phyloP scores from a whole-genome alignment of 2,329 filamentous ascomycete genomes.

The Neofusicoccum laricinum region DNA sequence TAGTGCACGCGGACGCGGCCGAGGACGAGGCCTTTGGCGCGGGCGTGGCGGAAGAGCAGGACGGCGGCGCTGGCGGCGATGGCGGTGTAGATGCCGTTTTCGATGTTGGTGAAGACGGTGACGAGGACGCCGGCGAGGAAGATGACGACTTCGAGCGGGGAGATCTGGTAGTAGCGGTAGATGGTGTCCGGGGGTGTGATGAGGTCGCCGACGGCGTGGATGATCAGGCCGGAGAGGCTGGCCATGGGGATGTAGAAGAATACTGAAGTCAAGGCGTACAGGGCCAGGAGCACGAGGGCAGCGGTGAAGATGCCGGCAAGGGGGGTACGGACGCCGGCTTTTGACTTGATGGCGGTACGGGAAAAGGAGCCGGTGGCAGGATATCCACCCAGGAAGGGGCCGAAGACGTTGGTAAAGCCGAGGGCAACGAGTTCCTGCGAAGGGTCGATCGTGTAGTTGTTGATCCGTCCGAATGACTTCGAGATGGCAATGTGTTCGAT shows the following conservation, averaged over 20 bases:
- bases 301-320: constrained; percentile 85
- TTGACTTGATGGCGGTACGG: constrained; percentile 89
- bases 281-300: constrained; percentile 75
- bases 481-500: constrained; percentile 95
- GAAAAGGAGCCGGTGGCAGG: constrained; percentile 92
- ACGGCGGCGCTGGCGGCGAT: constrained; percentile 72
- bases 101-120: constrained; percentile 79
- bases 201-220: constrained; percentile 86
- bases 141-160: constrained; percentile 81
- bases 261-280: constrained; percentile 78
- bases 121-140: constrained; percentile 88
- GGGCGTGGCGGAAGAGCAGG: constrained; percentile 64
- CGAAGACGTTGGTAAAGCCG: constrained; percentile 80
- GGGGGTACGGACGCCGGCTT: constrained; percentile 85
- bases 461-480: constrained; percentile 88
- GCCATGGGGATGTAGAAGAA: constrained; percentile 90
- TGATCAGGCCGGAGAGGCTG: constrained; percentile 79
- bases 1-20: constrained; percentile 23
- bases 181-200: constrained; percentile 85
- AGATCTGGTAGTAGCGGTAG: constrained; percentile 90
- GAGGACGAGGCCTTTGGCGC: constrained; percentile 25
- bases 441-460: constrained; percentile 89
- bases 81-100: constrained; percentile 84
- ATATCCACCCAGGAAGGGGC: constrained; percentile 83
- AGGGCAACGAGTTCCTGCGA: constrained; percentile 94